Evolutionary conservation across 495 filamentous ascomycete species (phyloP), one percentile per base, ranked within the genome.

Genomic region (Neurospora sp.): DNA sequence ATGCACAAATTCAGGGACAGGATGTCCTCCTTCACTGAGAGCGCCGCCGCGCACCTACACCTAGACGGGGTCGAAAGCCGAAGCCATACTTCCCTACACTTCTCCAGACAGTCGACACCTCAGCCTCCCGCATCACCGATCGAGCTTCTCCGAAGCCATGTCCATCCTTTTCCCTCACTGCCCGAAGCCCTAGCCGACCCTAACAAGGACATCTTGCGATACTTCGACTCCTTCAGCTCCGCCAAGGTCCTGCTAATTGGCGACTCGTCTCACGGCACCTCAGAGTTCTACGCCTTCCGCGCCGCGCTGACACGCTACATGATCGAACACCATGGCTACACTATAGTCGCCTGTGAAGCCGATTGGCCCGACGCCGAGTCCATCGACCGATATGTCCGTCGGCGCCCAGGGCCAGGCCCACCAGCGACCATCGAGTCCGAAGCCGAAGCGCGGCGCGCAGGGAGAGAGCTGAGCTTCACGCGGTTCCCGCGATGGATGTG

Each of bases 401-500:
- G 82, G 44, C 81, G 86, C 5, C 81, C 83, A 2, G 72, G 69
- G 70, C 39, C 69, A 78, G 5, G 77, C 1, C 72, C 78, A 1
- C 76, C 79, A 38, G 81, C 81, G 3, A 76, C 74, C 12, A 79
- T 84, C 12, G 74, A 71, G 23, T 39, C 71, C 11, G 62, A 14
- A 37, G 69, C 23, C 12, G 74, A 48, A 62, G 62, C 73, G 23
- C 73, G 70, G 18, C 69, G 76, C 4, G 75, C 78, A 3, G 79
- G 79, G 6, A 72, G 81, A 10, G 82, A 85, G 46, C 82, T 83
- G 11, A 73, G 74, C 16, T 89, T 90, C 76, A 78, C 84, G 70
- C 78, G 87, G 20, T 90, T 89, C 59, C 88, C 88, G 31, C 88
- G 86, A 5, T 90, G 88, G 88, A 89, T 89, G 88, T 90, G 88